These are phyloP conservation scores for Populus davidiana DNA, from an alignment of 345 rosid genomes.

Conservation along the genomic window DNA sequence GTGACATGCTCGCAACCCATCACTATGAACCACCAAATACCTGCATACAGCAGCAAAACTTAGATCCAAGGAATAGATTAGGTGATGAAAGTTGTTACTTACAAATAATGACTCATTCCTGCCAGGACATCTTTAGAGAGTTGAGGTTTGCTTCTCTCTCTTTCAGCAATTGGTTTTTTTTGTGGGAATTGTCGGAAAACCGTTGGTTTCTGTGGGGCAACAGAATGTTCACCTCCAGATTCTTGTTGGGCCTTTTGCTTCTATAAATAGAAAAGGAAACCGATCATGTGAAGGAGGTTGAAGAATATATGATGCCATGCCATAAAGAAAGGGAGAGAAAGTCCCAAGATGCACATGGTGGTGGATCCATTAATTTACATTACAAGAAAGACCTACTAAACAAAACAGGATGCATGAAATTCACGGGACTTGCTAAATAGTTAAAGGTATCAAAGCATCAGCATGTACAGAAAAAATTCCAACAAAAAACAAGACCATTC, in stretches of 20 bases:
- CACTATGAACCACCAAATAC: constrained; percentile 50
- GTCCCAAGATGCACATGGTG: no score
- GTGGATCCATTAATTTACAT: no score
- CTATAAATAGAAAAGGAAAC: constrained; percentile 33
- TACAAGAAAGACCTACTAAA: no score
- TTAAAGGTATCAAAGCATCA: no score
- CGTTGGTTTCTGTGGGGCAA: constrained; percentile 33
- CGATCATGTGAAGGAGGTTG: not conserved
- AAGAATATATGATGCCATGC: not conserved
- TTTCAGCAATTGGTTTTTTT: constrained; percentile 54
- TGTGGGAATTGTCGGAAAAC: constrained; percentile 60
- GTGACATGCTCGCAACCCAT: not conserved
- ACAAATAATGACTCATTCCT: constrained; percentile 46
- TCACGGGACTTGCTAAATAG: no score
- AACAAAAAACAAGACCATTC: no score
- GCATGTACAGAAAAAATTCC: no score
- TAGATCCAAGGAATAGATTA: constrained; percentile 2
- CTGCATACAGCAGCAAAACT: constrained; percentile 26
- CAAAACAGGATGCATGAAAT: no score
- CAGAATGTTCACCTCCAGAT: constrained; percentile 35
- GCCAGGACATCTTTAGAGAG: constrained; percentile 69
- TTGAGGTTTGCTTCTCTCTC: constrained; percentile 44
- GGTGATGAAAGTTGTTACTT: not conserved
- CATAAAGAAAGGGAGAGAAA: no score
- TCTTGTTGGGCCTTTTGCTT: constrained; percentile 60